Percentiles rank a stretch among this genome's conserved stretches.
Evolutionary conservation across 345 rosid genomes (phyloP).

Genomic region (Aurinia saxatilis): DNA sequence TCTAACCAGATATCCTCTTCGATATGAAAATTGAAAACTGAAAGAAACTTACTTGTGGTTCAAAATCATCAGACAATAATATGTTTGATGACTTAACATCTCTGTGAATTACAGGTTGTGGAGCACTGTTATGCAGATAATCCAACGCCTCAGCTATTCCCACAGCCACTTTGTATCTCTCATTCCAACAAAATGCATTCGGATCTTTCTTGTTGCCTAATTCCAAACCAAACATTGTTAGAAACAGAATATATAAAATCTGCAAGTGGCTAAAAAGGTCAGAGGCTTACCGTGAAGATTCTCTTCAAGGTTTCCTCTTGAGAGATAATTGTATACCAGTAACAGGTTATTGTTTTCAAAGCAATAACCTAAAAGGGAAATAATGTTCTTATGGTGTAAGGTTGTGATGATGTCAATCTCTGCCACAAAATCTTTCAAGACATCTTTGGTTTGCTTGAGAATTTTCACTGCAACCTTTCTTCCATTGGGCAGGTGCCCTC

Average conservation of each 20-base stretch:
- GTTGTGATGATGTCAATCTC: slow-evolving; percentile 81
- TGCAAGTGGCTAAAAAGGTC: background rate
- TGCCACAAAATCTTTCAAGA: slow-evolving; percentile 55
- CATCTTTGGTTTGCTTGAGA: slow-evolving; percentile 57
- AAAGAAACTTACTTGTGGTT: slow-evolving; percentile 58
- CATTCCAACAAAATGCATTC: slow-evolving; percentile 58
- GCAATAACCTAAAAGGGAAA: slow-evolving; percentile 80
- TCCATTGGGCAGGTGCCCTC: slow-evolving; percentile 69
- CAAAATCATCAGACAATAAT: slow-evolving; percentile 76
- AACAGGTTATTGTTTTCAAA: slow-evolving; percentile 55
- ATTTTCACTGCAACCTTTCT: slow-evolving; percentile 93
- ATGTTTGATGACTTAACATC: slow-evolving; percentile 97
- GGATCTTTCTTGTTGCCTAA: slow-evolving; percentile 56
- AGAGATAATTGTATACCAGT: slow-evolving; percentile 70
- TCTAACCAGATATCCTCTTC: background rate
- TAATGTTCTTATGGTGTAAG: slow-evolving; percentile 69
- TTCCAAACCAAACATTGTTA: background rate
- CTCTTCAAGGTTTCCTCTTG: slow-evolving; percentile 96
- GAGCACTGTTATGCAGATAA: slow-evolving; percentile 57
- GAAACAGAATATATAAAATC: background rate
- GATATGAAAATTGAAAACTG: background rate
- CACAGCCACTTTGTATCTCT: slow-evolving; percentile 79
- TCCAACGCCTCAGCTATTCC: slow-evolving; percentile 88
- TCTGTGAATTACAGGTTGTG: slow-evolving; percentile 69
- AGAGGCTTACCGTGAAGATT: slow-evolving; percentile 71